Evolutionary conservation across 305 asterid genomes (phyloP), one percentile per base, ranked within the genome.

Genomic region (Fraxinus greggii): DNA sequence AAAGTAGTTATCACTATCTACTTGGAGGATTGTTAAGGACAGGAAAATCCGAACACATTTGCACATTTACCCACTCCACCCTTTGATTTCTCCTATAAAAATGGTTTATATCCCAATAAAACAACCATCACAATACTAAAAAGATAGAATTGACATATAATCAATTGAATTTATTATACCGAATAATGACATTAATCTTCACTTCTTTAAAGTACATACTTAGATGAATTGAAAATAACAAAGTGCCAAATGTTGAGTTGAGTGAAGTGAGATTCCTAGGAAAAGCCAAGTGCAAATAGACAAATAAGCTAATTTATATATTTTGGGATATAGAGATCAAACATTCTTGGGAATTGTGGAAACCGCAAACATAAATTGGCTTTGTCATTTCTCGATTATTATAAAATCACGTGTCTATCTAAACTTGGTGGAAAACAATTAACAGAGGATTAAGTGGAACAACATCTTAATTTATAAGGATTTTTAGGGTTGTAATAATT

Each of bases 341-440:
- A 90, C 93, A 88, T 90, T 86, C 72, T 91, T 88, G 95, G 91
- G 89, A 91, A 89, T 87, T 88, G 94, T 84, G 85, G 76, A 82
- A 61, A 80, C 86, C 89, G 29, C 83, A 77, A 86, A 83, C 86
- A 81, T 89, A 76, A 86, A 72, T 78, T 86, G 79, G 87, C 70
- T 82, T 79, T 84, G 86, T 74, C 84, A 72, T 85, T 72, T 76
- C 76, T 32, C 76, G 80, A 42, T 84, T 77, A 6, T 63, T 48
- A 15, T 87, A 24, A 79, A 86, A 83, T 85, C 86, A 67, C 61
- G 87, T 82, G 86, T 78, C 40, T 17, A 42, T 79, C 10, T 1
- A 36, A 13, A 3, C 26, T n/a, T 83, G 32, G 23, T 65, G 63
- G 40, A 69, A 78, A 76, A 42, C 15, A 9, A 67, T 70, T 15